Base-by-base conservation (phyloP, 1,139 yeast species). In the Yamadazyma epiphylla region DNA sequence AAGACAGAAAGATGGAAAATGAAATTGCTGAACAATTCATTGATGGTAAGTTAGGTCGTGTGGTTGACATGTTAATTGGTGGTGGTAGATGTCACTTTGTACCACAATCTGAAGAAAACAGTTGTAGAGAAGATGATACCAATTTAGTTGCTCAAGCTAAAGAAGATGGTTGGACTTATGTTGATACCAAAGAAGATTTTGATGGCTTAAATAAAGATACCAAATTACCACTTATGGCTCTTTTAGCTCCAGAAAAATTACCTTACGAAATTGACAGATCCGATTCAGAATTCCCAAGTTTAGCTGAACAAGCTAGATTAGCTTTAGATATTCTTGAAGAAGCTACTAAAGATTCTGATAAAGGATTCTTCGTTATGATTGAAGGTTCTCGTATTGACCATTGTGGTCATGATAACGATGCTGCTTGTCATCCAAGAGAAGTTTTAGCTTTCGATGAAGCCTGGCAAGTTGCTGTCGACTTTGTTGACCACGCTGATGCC, bases 341-440 rank as follows among this genome's bases (percentile, higher is more conserved):
- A 31, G 88, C 87, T 12, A 74, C 94, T 2, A 58, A 70, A 39
- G 72, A 84, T 39, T 68, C 80, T 2, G 91, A 84, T 11, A 60
- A 81, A 43, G 96, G 96, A 0, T 87, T 87, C 56, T 87, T 87
- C 60, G 53, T 87, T 31, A 53, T 87, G 58, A 75, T 87, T 36
- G 96, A 87, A 63, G 95, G 95, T 13, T 82, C 94, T 9, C 71
- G 95, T 56, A 85, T 87, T 45, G 96, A 87, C 56, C 95, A 87
- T 53, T 94, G 95, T 5, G 95, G 95, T 21, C 96, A 87, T 55
- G 77, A 73, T 44, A 87, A 87, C 48, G 96, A 87, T 52, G 87
- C 96, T 9, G 51, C 52, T 17, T 48, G 53, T 30, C 46, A 41
- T 29, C 66, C 62, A 4, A 48, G 66, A 36, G 73, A 66, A 48